Evolutionary conservation across 345 rosid species (phyloP).

Genomic region (Syzygium aqueum): DNA sequence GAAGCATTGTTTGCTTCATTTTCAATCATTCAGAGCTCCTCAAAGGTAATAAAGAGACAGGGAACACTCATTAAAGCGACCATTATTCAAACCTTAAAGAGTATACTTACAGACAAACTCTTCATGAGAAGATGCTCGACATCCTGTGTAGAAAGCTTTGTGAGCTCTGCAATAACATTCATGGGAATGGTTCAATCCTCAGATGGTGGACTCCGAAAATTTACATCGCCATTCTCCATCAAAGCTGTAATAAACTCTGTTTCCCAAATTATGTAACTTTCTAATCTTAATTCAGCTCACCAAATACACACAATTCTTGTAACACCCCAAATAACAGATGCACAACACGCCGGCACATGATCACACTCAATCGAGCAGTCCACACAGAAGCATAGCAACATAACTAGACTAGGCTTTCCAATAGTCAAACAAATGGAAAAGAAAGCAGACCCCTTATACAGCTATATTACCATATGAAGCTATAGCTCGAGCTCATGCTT

Average conservation of each 20-base stretch:
- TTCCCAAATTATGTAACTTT: not conserved
- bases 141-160: not conserved
- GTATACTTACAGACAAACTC: not conserved
- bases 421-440: not conserved
- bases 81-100: too few species aligned
- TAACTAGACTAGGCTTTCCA: not conserved
- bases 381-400: not conserved
- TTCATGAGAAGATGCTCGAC: not conserved
- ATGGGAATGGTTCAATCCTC: not conserved
- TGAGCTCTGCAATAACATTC: not conserved
- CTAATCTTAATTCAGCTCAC: not conserved
- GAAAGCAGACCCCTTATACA: not conserved
- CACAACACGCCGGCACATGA: not conserved
- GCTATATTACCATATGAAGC: too few species aligned
- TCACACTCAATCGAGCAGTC: not conserved
- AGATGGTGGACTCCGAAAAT: not conserved
- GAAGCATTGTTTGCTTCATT: not conserved
- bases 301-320: not conserved
- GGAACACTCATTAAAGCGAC: not conserved
- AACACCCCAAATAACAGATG: not conserved
- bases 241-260: not conserved
- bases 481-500: not conserved
- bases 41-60: not conserved
- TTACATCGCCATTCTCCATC: not conserved
- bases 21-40: not conserved